Evolutionary conservation across 2,329 filamentous ascomycete species (phyloP), one percentile per base, ranked within the genome.

Genomic region (Fusarium stilboides): DNA sequence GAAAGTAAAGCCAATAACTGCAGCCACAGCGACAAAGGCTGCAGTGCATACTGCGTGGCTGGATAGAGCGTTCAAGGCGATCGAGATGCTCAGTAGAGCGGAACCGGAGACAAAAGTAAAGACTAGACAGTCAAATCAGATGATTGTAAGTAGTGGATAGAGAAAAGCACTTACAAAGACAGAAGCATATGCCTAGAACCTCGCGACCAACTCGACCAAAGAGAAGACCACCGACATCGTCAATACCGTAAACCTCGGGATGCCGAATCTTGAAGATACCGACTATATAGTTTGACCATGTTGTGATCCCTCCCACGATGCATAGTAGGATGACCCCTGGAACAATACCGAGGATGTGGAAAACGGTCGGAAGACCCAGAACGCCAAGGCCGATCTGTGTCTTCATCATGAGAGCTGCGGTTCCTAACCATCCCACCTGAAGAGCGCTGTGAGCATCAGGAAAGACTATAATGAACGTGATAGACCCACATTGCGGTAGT

Each of bases 211-310:
- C 54, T 3, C 76, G 79, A 17, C 85, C 85, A 65, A 85, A 84
- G n/a, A 87, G 77, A 36, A 86, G 76, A 5, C 66, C 69, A 24
- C 84, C 85, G 2, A 82, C 85, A 65, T 87, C 85, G 52, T 86
- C 85, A 58, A 87, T 85, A 26, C 83, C 80, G 66, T 87, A 87
- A 3, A 87, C 83, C 43, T 83, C 79, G 2, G 80, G 80, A 69
- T 87, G 85, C 22, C 76, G 75, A 19, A 83, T 68, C 71, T 87
- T 87, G 77, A 87, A 87, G 15, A 77, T 74, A n/a, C 83, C 84
- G 9, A 86, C 77, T 17, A 84, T 81, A 57, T 82, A 84, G 59
- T 80, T 78, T 5, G 82, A 84, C 83, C 84, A 86, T 2, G 81
- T 84, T 0, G 83, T 85, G 68, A 85, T 83, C 22, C 42, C 62